A percentile compares a stretch with the other conserved stretches of the same genome.
phyloP scores from a whole-genome alignment of 805 yeast species.

The Wickerhamomyces hampshirensis region DNA sequence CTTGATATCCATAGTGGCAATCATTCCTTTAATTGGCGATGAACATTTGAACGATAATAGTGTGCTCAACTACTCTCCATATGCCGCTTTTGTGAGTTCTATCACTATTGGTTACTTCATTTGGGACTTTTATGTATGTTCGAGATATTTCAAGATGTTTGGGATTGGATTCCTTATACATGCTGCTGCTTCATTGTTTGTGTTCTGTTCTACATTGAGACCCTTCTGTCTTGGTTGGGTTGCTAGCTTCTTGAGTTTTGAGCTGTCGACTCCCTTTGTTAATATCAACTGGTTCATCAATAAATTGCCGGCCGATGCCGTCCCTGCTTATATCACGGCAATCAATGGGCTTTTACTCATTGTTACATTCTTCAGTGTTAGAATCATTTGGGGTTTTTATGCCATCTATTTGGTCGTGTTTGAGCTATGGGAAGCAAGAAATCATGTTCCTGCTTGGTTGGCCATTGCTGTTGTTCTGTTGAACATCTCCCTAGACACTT shows the following conservation, averaged over 20 bases:
- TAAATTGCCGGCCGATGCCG: constrained; percentile 63
- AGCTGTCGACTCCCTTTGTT: constrained; percentile 90
- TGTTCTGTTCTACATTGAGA: constrained; percentile 54
- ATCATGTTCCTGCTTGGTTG: constrained; percentile 39
- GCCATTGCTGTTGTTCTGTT: constrained; percentile 48
- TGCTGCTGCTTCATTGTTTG: constrained; percentile 76
- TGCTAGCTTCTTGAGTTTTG: constrained; percentile 80
- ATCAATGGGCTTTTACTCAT: constrained; percentile 73
- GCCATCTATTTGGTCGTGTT: constrained; percentile 52
- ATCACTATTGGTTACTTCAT: constrained; percentile 80
- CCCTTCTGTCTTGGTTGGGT: constrained; percentile 82
- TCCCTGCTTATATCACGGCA: constrained; percentile 48
- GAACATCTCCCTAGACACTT: constrained; percentile 56
- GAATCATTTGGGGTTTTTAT: constrained; percentile 85
- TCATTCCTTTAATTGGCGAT: constrained; percentile 64
- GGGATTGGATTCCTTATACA: constrained; percentile 82
- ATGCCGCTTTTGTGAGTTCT: constrained; percentile 68
- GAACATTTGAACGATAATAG: constrained; percentile 44
- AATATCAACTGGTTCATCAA: constrained; percentile 89
- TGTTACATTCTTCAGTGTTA: constrained; percentile 63
- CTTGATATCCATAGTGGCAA: constrained; percentile 50
- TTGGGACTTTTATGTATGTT: constrained; percentile 82
- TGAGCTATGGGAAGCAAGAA: constrained; percentile 43
- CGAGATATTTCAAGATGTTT: constrained; percentile 56
- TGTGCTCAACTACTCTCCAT: constrained; percentile 68